Conservation (phyloP, 2,329 filamentous ascomycete species). For the Ophiosphaerella narmari region DNA sequence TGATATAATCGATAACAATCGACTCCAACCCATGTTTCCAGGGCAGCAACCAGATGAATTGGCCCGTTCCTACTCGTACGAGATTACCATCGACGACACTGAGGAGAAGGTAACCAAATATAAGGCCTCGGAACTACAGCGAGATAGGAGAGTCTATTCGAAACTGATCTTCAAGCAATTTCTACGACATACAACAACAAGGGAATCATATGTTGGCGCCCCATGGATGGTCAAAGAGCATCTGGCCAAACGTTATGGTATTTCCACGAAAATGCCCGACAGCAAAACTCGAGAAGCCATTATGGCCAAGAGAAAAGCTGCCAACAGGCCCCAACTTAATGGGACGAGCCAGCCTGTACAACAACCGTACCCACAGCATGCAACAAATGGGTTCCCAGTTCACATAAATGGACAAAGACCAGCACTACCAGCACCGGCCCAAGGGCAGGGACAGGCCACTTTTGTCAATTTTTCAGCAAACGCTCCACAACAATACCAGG, state of each 20-base stretch:
- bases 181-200: slow-evolving; percentile 89
- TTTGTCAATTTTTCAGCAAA: slow-evolving; percentile 58
- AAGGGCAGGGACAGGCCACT: slow-evolving; percentile 46
- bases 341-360: slow-evolving; percentile 32
- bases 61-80: slow-evolving; percentile 38
- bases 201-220: slow-evolving; percentile 93
- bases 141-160: slow-evolving; percentile 90
- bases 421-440: slow-evolving; percentile 17
- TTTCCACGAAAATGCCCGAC: slow-evolving; percentile 80
- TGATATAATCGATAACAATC: slow-evolving; percentile 38
- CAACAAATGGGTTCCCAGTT: slow-evolving; percentile 21
- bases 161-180: slow-evolving; percentile 93
- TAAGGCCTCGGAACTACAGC: slow-evolving; percentile 67
- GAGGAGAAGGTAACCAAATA: slow-evolving; percentile 54
- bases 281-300: slow-evolving; percentile 42
- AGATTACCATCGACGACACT: slow-evolving; percentile 38
- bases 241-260: slow-evolving; percentile 81
- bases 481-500: slow-evolving; percentile 66
- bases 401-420: slow-evolving; percentile 26
- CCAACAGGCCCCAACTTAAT: slow-evolving; percentile 58
- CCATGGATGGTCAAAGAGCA: slow-evolving; percentile 93
- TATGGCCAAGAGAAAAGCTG: slow-evolving; percentile 66
- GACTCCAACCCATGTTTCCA: slow-evolving; percentile 33
- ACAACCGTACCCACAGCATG: slow-evolving; percentile 20
- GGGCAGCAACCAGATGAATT: slow-evolving; percentile 34